Conservation (phyloP, 441 rosid species). For the Jatropha multifida region DNA sequence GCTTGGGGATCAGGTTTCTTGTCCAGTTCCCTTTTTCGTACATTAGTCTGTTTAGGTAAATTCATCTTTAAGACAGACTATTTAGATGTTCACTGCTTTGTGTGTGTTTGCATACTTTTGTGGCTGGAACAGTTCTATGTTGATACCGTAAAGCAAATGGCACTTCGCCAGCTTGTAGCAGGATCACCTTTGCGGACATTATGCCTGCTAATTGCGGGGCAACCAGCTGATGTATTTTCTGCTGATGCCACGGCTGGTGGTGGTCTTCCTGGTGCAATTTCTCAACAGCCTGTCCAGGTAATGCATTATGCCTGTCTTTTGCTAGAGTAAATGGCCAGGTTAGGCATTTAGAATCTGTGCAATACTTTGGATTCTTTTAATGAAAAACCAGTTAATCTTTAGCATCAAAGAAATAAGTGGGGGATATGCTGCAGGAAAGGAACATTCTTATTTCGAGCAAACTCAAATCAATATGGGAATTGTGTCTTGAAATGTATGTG, state of each 20-base stretch:
- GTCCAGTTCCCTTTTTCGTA: slow-evolving; percentile 18
- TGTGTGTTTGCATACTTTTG: slow-evolving; percentile 10
- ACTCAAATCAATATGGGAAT: background rate
- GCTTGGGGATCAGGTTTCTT: slow-evolving; percentile 88
- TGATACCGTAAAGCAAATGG: slow-evolving; percentile 97
- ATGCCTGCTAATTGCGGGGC: slow-evolving; percentile 96
- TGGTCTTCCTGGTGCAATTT: slow-evolving; percentile 39
- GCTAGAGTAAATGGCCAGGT: background rate
- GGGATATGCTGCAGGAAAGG: background rate
- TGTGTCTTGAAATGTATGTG: background rate
- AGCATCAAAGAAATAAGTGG: background rate
- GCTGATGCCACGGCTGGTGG: slow-evolving; percentile 32
- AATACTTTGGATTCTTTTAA: slow-evolving; percentile 11
- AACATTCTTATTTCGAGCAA: background rate
- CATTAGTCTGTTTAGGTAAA: slow-evolving; percentile 12
- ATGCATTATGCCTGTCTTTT: slow-evolving; percentile 22
- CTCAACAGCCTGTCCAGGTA: slow-evolving; percentile 68
- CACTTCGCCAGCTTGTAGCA: slow-evolving; percentile 79
- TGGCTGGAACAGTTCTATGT: slow-evolving; percentile 64
- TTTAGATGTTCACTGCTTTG: slow-evolving; percentile 5
- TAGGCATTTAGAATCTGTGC: slow-evolving; percentile 1
- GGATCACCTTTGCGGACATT: slow-evolving; percentile 98
- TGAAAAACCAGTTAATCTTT: background rate
- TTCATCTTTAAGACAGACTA: slow-evolving; percentile 13
- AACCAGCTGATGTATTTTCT: slow-evolving; percentile 92